Evolutionary conservation across 768 basidiomycete genomes (phyloP), one percentile per base, ranked within the genome.

Genomic region (Tylopilus felleus): DNA sequence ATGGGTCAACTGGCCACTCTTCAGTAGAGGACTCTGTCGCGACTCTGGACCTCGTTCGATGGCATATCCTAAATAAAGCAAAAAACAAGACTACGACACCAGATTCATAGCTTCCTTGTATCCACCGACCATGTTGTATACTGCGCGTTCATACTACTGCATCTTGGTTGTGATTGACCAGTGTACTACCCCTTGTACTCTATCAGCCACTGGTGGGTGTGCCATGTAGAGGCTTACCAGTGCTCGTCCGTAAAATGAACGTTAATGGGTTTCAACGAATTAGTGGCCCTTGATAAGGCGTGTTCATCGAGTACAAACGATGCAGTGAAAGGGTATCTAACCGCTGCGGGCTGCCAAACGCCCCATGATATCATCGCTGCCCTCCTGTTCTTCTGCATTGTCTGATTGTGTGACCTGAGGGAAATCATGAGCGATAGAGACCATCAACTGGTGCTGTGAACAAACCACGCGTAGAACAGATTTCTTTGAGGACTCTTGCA

Each of bases 401-500:
- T 93, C 90, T 9, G 90, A 86, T 67, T 93, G 90, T 22, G 89
- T 90, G 40, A 93, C 90, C 90, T 92, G 65, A 10, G 8, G 14
- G 13, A 5, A 33, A 27, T 7, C 10, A 39, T 60, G 21, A 60
- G 28, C 7, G 48, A 19, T 33, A 35, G 40, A 36, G 14, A 70
- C 72, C 21, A 21, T 33, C 36, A 35, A 17, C 12, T 29, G 17
- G 29, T 38, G 5, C 19, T 29, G 25, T 19, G 14, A 51, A 64
- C 66, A 38, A 57, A 83, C 82, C 68, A 84, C 82, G 46, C 82
- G 79, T 17, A 90, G 69, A 2, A 86, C 83, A 3, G 77, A 78
- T 51, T 81, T 80, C 75, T 88, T 93, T 19, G 90, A 93, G 0
- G 93, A 87, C 67, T 98, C 96, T 71, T 93, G 90, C 61, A 98